A percentile compares a stretch with the other conserved stretches of the same genome.
Conservation (phyloP, 371 early-diverging fungal genomes). For the Mucor piriformis region DNA sequence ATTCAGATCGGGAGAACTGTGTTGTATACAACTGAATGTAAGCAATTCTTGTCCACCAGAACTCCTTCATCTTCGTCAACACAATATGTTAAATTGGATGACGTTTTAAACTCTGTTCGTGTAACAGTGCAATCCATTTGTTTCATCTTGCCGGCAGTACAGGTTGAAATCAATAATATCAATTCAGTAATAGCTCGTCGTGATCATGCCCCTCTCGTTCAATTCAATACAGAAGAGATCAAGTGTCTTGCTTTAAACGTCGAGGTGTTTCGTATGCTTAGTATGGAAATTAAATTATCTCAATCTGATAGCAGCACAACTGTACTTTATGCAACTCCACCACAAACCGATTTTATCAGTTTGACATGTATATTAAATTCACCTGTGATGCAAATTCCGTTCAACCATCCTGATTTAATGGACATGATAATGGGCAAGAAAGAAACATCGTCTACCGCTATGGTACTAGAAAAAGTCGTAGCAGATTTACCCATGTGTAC, state of each 20-base stretch:
- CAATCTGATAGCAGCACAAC: no score
- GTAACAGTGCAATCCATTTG: not conserved
- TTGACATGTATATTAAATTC: slow-evolving; percentile 9
- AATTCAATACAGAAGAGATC: not conserved
- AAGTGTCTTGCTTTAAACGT: not conserved
- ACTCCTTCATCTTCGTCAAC: no score
- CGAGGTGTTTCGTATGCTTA: not conserved
- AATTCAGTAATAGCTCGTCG: not conserved
- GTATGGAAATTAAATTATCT: not conserved
- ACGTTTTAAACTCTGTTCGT: not conserved
- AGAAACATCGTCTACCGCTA: not conserved
- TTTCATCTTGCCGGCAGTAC: not conserved
- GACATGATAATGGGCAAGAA: not conserved
- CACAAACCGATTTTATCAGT: slow-evolving; percentile 2
- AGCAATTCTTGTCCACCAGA: no score
- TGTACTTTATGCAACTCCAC: not conserved
- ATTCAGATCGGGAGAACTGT: not conserved
- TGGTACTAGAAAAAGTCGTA: not conserved
- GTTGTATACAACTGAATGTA: not conserved
- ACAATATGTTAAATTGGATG: not conserved
- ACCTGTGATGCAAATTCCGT: not conserved
- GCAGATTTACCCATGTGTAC: slow-evolving; percentile 4
- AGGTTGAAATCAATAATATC: not conserved
- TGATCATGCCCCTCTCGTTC: not conserved
- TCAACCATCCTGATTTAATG: not conserved